Base-by-base conservation (phyloP, 768 basidiomycete species). In the Daedaleopsis nitida region DNA sequence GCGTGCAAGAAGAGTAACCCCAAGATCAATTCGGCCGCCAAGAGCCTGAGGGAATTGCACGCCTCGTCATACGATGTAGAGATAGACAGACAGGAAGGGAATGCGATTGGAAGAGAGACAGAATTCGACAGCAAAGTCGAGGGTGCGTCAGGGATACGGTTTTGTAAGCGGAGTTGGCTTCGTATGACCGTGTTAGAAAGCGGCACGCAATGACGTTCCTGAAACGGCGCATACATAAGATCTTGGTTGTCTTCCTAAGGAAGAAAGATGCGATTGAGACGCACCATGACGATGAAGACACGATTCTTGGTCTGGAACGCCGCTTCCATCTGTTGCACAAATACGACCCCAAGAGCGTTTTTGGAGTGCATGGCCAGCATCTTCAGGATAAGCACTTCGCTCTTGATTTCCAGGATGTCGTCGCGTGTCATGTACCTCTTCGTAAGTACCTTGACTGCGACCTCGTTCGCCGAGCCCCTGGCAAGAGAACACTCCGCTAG, bases 361-460 rank as follows among this genome's bases (percentile, higher is more conserved):
- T 42, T 23, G 3, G 27, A 12, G 1, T 16, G 16, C 38, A 32
- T 27, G 11, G 50, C 5, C 19, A 62, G n/a, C 16, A 45, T 23
- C 1, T 52, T 42, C 39, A 65, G 48, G 9, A 58, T 37, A 1
- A 37, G 51, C 7, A 65, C 45, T 27, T 65, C 65, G 3, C 35
- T 52, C 21, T 57, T 58, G 34, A 65, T 45, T 11, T 65, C 65
- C 9, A 45, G 51, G 3, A 52, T 44, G 23, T 65, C 65, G 23
- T 62, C 60, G 3, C 8, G 13, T 9, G 19, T 21, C 65, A 65
- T 59, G 6, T 24, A 38, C 8, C 43, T 52, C 52, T 65, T 65
- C 9, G 34, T 7, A 14, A 62, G 55, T 1, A 65, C 61, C 24
- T 65, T 65, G 19, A 65, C 65, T 9, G 65, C 65, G 12, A 60